Evolutionary conservation across 2,329 filamentous ascomycete species (phyloP).

Genomic region (Pseudogymnoascus sp.): DNA sequence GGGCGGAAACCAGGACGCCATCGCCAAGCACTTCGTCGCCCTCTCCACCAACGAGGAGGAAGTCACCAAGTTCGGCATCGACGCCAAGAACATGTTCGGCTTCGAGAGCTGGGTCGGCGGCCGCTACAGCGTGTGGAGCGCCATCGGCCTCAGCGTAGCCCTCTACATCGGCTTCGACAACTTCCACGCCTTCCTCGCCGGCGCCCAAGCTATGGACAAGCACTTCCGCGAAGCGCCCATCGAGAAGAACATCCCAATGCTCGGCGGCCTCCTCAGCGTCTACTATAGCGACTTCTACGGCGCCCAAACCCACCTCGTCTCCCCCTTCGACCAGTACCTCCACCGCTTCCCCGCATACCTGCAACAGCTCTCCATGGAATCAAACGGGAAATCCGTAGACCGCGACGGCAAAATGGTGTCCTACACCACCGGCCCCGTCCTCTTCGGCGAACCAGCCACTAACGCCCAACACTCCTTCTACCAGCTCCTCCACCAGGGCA

Average conservation of each 20-base stretch:
- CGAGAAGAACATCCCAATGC: constrained; percentile 86
- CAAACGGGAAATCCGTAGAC: constrained; percentile 95
- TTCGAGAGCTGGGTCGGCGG: constrained; percentile 99
- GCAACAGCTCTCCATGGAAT: constrained; percentile 99
- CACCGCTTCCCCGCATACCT: constrained; percentile 98
- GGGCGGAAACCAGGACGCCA: constrained; percentile 66
- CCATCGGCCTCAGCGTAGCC: constrained; percentile 89
- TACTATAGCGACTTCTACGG: constrained; percentile 99
- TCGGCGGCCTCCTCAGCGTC: constrained; percentile 88
- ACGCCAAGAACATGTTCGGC: constrained; percentile 98
- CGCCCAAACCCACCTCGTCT: constrained; percentile 93
- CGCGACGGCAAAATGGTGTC: constrained; percentile 84
- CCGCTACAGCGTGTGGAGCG: constrained; percentile 97
- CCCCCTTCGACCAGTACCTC: constrained; percentile 98
- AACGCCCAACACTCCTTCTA: constrained; percentile 99
- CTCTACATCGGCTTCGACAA: constrained; percentile 96
- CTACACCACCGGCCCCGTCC: constrained; percentile 91
- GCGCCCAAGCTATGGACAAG: constrained; percentile 96
- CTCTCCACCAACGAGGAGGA: constrained; percentile 92
- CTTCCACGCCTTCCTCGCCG: constrained; percentile 91
- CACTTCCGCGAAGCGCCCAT: constrained; percentile 90
- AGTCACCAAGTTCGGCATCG: constrained; percentile 97
- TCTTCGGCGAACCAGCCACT: constrained; percentile 97
- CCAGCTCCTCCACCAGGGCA: constrained; percentile 98
- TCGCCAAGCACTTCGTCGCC: constrained; percentile 98